phyloP scores from a whole-genome alignment of 2,329 filamentous ascomycete species.

The Diaporthe sp. region DNA sequence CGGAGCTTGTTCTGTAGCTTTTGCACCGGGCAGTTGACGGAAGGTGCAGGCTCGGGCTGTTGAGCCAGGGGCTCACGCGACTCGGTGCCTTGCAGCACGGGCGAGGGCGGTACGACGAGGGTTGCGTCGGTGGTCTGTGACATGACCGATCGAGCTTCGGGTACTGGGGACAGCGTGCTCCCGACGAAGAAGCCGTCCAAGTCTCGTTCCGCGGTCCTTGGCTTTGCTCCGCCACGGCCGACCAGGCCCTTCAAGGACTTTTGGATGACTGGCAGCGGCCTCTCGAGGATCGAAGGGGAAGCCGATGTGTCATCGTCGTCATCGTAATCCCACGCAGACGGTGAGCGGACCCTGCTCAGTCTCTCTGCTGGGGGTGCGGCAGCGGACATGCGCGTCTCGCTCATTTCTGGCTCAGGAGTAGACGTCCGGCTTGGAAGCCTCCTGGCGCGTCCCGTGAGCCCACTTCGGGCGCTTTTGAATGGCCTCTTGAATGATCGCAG shows the following conservation, averaged over 20 bases:
- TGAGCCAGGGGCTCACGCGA: not conserved
- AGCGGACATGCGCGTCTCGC: not conserved
- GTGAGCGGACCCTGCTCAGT: not conserved
- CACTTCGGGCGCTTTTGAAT: not conserved
- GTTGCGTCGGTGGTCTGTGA: not conserved
- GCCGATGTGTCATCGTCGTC: not conserved
- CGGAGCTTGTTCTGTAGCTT: slow-evolving; percentile 34
- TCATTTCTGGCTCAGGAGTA: slow-evolving; percentile 14
- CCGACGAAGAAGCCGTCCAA: slow-evolving; percentile 10
- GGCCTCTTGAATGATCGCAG: not conserved
- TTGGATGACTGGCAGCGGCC: not conserved
- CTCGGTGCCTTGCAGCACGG: not conserved
- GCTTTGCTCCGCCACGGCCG: slow-evolving; percentile 3
- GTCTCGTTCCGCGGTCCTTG: not conserved
- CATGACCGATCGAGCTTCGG: not conserved
- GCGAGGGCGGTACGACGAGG: not conserved
- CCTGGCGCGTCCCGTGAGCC: not conserved
- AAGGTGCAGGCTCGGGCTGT: slow-evolving; percentile 7
- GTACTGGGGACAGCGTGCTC: slow-evolving; percentile 10
- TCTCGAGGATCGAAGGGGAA: not conserved
- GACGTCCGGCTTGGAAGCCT: slow-evolving; percentile 13
- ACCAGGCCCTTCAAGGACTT: slow-evolving; percentile 11
- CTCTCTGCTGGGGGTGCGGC: not conserved
- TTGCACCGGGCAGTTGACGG: slow-evolving; percentile 35
- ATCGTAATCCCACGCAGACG: slow-evolving; percentile 7